Evolutionary conservation across 75 land plant species (phyloP).

Genomic region (Cryptomeria japonica): DNA sequence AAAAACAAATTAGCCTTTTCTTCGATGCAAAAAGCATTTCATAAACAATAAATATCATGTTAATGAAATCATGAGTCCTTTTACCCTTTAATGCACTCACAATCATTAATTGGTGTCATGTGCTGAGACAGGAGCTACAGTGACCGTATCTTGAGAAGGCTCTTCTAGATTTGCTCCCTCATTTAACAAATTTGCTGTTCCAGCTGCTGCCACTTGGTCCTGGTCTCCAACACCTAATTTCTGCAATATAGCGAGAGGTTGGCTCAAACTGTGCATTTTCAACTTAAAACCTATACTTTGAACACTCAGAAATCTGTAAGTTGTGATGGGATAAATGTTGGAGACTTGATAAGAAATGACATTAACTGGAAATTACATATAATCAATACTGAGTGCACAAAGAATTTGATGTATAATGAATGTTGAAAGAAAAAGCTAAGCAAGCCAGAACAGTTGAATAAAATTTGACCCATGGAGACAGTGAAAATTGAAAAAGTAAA

Average conservation of each 20-base stretch:
- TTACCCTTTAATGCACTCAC: background rate
- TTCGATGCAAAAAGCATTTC: background rate
- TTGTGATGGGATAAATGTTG: background rate
- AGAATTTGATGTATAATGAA: background rate
- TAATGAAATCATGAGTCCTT: background rate
- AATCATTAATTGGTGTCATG: background rate
- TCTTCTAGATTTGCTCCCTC: background rate
- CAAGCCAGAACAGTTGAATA: background rate
- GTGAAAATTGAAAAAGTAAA: background rate
- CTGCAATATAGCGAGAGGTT: conserved; percentile 8
- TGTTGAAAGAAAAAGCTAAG: background rate
- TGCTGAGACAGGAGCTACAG: conserved; percentile 9
- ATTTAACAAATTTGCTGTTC: background rate
- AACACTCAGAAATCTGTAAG: background rate
- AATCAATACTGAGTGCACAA: background rate
- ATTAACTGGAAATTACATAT: background rate
- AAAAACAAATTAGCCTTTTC: background rate
- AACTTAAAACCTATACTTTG: background rate
- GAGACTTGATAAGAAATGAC: background rate
- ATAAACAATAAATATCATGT: background rate
- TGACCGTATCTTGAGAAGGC: background rate
- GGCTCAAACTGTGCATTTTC: background rate
- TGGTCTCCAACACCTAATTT: conserved; percentile 13
- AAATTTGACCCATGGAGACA: background rate
- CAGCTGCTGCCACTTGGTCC: background rate